Evolutionary conservation across 306 rosid genomes (phyloP).

Genomic region (apple (Malus domestica)): DNA sequence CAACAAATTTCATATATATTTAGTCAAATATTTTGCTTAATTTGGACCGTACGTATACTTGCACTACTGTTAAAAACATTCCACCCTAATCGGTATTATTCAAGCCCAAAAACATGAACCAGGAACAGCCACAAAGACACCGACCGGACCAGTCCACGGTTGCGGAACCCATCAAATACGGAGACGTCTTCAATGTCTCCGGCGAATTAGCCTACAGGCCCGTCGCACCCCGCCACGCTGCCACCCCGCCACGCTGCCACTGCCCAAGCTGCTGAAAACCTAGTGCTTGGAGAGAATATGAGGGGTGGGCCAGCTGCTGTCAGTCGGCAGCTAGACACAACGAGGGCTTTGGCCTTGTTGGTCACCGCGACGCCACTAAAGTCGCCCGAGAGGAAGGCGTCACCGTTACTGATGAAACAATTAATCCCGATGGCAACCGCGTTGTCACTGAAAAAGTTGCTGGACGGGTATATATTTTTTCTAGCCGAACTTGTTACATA

Average conservation of each 20-base stretch:
- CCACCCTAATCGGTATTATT: not conserved
- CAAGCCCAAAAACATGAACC: constrained; percentile 21
- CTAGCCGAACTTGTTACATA: too few species aligned
- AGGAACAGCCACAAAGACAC: constrained; percentile 16
- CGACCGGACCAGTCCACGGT: not conserved
- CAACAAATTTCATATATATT: not conserved
- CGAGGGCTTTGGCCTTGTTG: constrained; percentile 13
- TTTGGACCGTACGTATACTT: not conserved
- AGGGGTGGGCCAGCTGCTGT: constrained; percentile 52
- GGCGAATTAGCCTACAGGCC: constrained; percentile 42
- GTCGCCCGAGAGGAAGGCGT: constrained; percentile 36
- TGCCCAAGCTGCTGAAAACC: constrained; percentile 57
- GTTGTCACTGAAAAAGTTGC: constrained; percentile 39
- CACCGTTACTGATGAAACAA: constrained; percentile 21
- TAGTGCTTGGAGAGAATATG: constrained; percentile 40
- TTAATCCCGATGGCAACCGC: constrained; percentile 22
- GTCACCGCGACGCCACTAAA: constrained; percentile 15
- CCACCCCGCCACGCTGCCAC: constrained; percentile 41
- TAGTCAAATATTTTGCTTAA: not conserved
- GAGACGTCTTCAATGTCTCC: constrained; percentile 54
- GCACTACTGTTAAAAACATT: too few species aligned
- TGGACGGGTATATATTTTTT: constrained; percentile 15
- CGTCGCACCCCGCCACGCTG: constrained; percentile 41
- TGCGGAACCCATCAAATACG: constrained; percentile 43
- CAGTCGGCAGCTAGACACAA: constrained; percentile 45